Conservation (phyloP, 305 asterid genomes). For the Vinca major region DNA sequence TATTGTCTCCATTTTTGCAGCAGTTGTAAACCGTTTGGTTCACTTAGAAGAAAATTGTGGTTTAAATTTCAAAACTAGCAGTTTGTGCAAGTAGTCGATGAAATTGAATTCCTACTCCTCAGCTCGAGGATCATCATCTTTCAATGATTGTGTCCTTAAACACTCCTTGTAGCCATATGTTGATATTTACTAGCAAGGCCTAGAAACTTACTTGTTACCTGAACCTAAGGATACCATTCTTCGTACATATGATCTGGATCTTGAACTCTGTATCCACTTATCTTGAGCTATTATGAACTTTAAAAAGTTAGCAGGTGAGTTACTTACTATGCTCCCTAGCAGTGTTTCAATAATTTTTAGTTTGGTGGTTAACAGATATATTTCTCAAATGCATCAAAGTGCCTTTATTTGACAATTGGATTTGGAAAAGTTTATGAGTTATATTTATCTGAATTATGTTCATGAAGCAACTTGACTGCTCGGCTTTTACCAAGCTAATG, state of each 20-base stretch:
- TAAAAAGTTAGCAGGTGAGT: background rate
- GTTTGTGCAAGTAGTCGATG: background rate
- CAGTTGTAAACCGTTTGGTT: conserved; percentile 5
- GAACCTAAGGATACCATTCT: background rate
- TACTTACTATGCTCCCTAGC: background rate
- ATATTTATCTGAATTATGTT: too few relatives aligned
- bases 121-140: background rate
- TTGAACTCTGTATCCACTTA: background rate
- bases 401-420: background rate
- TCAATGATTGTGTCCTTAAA: background rate
- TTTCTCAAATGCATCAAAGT: conserved; percentile 2
- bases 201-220: background rate
- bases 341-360: background rate
- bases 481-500: background rate
- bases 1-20: background rate
- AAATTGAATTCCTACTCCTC: background rate
- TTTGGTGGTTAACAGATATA: background rate
- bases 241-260: background rate
- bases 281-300: background rate
- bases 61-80: background rate
- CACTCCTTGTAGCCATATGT: background rate
- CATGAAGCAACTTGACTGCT: background rate
- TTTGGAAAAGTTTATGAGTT: too few relatives aligned
- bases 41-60: background rate
- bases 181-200: background rate